These are phyloP conservation scores for Amylocarpus encephaloides DNA, from an alignment of 2,329 filamentous ascomycete species.

Conservation along the genomic window DNA sequence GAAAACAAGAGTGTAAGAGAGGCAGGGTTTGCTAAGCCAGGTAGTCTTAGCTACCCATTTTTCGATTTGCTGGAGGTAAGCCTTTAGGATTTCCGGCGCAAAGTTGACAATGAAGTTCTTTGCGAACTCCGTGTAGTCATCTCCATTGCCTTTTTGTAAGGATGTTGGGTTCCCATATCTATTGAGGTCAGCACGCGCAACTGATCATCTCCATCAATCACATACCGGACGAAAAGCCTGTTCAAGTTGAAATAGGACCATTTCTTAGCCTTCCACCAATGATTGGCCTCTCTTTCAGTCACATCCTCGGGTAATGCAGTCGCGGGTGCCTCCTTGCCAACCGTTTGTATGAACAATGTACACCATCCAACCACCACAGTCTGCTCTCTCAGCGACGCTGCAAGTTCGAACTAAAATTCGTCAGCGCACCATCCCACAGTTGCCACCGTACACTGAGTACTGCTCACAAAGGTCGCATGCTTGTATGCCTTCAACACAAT, in stretches of 20 bases:
- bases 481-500: conserved; percentile 96
- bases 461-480: conserved; percentile 86
- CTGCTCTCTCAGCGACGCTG: conserved; percentile 68
- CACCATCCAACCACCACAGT: conserved; percentile 91
- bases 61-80: conserved; percentile 90
- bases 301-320: conserved; percentile 71
- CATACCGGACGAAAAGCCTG: conserved; percentile 82
- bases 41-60: conserved; percentile 93
- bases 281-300: conserved; percentile 83
- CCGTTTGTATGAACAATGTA: conserved; percentile 84
- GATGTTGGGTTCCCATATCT: conserved; percentile 86
- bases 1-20: conserved; percentile 91
- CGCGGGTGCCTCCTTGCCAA: conserved; percentile 76
- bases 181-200: conserved; percentile 10
- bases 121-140: conserved; percentile 74
- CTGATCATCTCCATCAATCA: conserved; percentile 6
- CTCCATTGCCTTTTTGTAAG: conserved; percentile 65
- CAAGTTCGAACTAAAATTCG: conserved; percentile 69
- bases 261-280: conserved; percentile 99
- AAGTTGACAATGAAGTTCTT: conserved; percentile 89
- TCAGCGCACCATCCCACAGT: conserved; percentile 28
- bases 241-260: conserved; percentile 99
- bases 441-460: conserved; percentile 13
- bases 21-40: conserved; percentile 90
- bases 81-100: conserved; percentile 91